A percentile compares a stretch with the other conserved stretches of the same genome.
phyloP scores from a whole-genome alignment of 208 protist species.

The Wallacemonas sp. region DNA sequence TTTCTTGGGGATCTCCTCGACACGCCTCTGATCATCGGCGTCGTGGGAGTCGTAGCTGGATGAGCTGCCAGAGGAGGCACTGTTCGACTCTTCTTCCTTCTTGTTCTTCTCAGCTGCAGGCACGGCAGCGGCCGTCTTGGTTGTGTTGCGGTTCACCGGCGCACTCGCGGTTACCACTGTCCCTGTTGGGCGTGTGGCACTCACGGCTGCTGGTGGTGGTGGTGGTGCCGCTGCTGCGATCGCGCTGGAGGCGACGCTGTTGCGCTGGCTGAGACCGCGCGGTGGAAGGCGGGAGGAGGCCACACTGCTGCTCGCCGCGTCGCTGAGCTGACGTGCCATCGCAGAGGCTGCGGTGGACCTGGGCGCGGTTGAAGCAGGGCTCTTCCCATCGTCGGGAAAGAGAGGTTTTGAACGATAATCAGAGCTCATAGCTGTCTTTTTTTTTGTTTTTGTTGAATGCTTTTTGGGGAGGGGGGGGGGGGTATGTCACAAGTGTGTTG shows the following conservation, averaged over 20 bases:
- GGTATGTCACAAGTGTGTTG: too few relatives aligned
- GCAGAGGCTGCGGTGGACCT: not conserved
- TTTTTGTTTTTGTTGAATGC: not conserved
- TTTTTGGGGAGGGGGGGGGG: not conserved
- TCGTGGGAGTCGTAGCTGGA: not conserved
- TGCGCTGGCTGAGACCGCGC: not conserved
- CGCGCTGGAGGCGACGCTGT: conserved; percentile 3
- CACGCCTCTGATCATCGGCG: not conserved
- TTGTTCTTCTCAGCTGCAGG: not conserved
- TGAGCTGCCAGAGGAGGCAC: not conserved
- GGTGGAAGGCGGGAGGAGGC: conserved; percentile 2
- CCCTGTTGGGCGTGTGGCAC: not conserved
- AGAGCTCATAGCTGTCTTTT: conserved; percentile 6
- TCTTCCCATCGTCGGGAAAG: conserved; percentile 1
- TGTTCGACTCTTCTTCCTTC: not conserved
- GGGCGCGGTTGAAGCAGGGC: not conserved
- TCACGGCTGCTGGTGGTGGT: not conserved
- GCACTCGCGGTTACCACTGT: too few relatives aligned
- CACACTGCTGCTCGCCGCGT: conserved; percentile 4
- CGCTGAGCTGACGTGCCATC: conserved; percentile 7
- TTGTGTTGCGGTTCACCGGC: too few relatives aligned
- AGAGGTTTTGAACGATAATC: conserved; percentile 5
- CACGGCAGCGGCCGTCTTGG: too few relatives aligned
- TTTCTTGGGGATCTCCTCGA: too few relatives aligned
- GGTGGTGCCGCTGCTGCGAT: not conserved